These are phyloP conservation scores for Verruconis gallopava DNA, from an alignment of 2,329 filamentous ascomycete species.

Conservation along the genomic window DNA sequence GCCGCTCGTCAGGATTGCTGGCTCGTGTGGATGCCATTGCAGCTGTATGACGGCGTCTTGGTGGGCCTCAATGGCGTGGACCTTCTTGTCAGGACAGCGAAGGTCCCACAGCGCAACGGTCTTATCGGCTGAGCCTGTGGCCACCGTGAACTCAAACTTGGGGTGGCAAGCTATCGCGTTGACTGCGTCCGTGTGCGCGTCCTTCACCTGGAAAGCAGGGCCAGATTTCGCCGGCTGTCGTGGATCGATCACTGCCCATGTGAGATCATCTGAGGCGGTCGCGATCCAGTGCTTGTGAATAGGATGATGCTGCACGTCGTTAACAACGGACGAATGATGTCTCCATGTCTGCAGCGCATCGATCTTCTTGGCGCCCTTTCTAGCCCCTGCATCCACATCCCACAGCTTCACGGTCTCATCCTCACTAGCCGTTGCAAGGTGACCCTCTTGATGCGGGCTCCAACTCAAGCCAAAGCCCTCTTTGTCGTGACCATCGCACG, in stretches of 20 bases:
- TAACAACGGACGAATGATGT: slow-evolving; percentile 82
- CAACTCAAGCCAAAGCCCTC: slow-evolving; percentile 91
- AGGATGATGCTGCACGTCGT: slow-evolving; percentile 93
- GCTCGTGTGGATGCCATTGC: slow-evolving; percentile 87
- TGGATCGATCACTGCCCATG: slow-evolving; percentile 83
- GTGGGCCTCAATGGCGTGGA: slow-evolving; percentile 84
- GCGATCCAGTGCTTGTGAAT: slow-evolving; percentile 70
- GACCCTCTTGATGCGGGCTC: slow-evolving; percentile 73
- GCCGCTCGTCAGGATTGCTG: slow-evolving; percentile 75
- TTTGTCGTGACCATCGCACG: slow-evolving; percentile 68
- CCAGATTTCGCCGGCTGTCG: slow-evolving; percentile 53
- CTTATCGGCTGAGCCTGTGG: slow-evolving; percentile 90
- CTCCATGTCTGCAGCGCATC: slow-evolving; percentile 47
- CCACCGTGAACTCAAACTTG: slow-evolving; percentile 75
- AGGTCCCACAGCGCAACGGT: slow-evolving; percentile 93
- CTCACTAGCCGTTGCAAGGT: slow-evolving; percentile 80
- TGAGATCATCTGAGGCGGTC: slow-evolving; percentile 89
- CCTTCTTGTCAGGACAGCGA: slow-evolving; percentile 75
- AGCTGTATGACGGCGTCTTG: slow-evolving; percentile 81
- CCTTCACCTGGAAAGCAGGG: slow-evolving; percentile 51
- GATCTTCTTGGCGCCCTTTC: background rate
- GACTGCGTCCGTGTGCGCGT: slow-evolving; percentile 81
- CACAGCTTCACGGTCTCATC: slow-evolving; percentile 86
- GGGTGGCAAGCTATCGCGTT: slow-evolving; percentile 96
- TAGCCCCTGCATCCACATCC: slow-evolving; percentile 32